These are phyloP conservation scores for Xylariomycetidae sp. DNA, from an alignment of 2,329 filamentous ascomycete species.

Conservation along the genomic window DNA sequence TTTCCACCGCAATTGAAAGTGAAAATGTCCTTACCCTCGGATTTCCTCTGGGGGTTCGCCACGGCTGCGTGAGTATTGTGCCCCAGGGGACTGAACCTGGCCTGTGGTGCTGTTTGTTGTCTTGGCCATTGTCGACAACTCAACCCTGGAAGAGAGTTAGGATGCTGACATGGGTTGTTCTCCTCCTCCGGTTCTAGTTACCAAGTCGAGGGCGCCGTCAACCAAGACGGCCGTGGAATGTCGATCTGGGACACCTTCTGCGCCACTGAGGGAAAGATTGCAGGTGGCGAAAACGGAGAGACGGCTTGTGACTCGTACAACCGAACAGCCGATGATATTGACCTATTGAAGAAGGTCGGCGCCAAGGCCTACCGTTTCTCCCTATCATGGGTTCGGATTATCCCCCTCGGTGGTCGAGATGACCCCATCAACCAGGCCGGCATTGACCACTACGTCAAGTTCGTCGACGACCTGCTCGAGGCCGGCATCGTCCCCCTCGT, in stretches of 20 bases:
- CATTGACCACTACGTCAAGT: constrained; percentile 71
- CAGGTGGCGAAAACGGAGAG: constrained; percentile 68
- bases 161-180: constrained; percentile 11
- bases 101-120: too few species aligned
- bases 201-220: constrained; percentile 75
- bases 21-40: constrained; percentile 57
- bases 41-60: constrained; percentile 77
- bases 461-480: constrained; percentile 72
- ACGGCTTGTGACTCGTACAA: constrained; percentile 86
- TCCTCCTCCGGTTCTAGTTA: constrained; percentile 53
- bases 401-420: constrained; percentile 77
- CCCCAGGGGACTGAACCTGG: too few species aligned
- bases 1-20: too few species aligned
- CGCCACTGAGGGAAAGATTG: constrained; percentile 74
- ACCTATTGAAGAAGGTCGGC: constrained; percentile 68
- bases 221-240: constrained; percentile 72
- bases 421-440: constrained; percentile 78
- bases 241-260: constrained; percentile 93
- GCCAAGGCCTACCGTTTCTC: constrained; percentile 79
- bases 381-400: constrained; percentile 78
- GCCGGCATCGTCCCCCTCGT: constrained; percentile 77
- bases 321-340: constrained; percentile 71
- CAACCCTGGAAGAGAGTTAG: constrained; percentile 4
- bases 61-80: constrained; percentile 60
- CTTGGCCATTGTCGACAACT: too few species aligned